Percentiles rank a stretch among this genome's conserved stretches.
These are phyloP conservation scores for Pestalotiopsis sp. DNA, from an alignment of 2,329 filamentous ascomycete species.

Conservation along the genomic window DNA sequence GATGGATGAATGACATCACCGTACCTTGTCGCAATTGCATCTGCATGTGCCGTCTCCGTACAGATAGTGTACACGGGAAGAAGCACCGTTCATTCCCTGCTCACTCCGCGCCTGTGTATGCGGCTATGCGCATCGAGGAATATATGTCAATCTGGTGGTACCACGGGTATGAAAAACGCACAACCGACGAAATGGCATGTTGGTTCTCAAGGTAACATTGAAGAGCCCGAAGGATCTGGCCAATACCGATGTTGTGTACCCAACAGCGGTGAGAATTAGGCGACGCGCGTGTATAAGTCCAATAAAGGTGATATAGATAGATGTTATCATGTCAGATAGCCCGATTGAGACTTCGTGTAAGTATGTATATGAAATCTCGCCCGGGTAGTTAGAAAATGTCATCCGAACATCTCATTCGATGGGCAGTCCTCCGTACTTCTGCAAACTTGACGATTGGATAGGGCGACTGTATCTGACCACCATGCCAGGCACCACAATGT, in stretches of 20 bases:
- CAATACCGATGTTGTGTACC: not conserved
- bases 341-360: no score
- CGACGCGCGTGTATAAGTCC: not conserved
- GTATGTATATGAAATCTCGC: no score
- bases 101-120: not conserved
- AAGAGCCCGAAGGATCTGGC: not conserved
- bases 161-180: not conserved
- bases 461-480: not conserved
- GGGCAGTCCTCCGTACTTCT: no score
- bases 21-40: no score
- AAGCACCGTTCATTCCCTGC: not conserved
- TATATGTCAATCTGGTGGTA: not conserved
- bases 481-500: not conserved
- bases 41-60: not conserved
- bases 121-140: not conserved
- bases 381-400: no score
- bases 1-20: no score
- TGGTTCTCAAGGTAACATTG: not conserved
- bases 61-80: not conserved
- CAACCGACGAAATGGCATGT: not conserved
- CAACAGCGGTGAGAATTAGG: not conserved
- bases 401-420: no score
- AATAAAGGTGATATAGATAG: not conserved
- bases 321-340: no score
- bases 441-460: no score